Base-by-base conservation (phyloP, 73 alveolate genomes). In the Halteria grandinella region DNA sequence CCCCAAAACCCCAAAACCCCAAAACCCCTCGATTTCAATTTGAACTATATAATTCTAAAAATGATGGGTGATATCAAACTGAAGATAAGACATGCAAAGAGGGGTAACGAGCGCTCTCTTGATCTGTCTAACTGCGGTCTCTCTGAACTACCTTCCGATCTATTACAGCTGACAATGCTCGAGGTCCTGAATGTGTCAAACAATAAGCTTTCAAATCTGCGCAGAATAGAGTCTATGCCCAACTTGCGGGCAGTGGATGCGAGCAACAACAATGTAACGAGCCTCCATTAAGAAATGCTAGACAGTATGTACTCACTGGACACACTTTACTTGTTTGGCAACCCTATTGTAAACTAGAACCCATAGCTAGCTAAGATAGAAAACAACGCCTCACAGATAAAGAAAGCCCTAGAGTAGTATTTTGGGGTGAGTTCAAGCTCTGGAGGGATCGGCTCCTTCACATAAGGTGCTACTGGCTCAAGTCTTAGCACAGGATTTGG, bases 51-150 rank as follows among this genome's bases (percentile, higher is more conserved):
- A 28, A 41, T 60, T 39, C 44, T 10, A 48, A 28, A 7, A 14
- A 11, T 17, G 29, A 89, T 90, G 98, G 89, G 88, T 78, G 97
- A 93, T 75, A 70, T 93, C 44, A 79, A 75, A 62, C 66, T 93
- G 84, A 79, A 69, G 27, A 86, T 93, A 34, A 51, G 98, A 55
- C 91, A 95, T 49, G 92, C 91, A 44, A 91, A 91, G 53, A 75
- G 98, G 49, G 94, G 94, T 31, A 77, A 82, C 28, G 89, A 82
- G 55, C 77, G 45, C 47, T 71, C 57, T 50, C 86, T 91, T 41
- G 89, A 83, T 75, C 59, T 91, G 37, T 83, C 94, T 1, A 83
- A 85, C 27, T 82, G 59, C 66, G 85, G 86, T 15, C 71, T 91
- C 55, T 81, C 94, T 21, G 93, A 86, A 36, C 83, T 91, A 31